Base-by-base conservation (phyloP, 306 rosid species). In the Cucumis hystrix region DNA sequence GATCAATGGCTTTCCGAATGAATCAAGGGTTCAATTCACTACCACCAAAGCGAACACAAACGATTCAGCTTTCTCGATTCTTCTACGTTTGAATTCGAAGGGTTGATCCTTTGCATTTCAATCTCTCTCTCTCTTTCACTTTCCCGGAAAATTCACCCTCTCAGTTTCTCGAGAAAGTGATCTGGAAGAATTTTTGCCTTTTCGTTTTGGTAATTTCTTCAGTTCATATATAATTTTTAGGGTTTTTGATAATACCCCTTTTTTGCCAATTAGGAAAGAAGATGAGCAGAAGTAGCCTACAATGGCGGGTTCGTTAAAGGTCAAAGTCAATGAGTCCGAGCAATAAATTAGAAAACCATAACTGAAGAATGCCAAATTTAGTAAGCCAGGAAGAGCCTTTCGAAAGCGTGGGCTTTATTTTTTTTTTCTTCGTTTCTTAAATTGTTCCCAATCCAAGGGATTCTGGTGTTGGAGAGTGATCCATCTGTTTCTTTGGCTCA, bases 311-410 rank as follows among this genome's bases (percentile, higher is more conserved):
- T 88, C 21, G 97, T 86, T 90, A 66, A 10, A 62, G 86, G 92
- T 90, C 93, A 85, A 88, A 85, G 96, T 91, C 94, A 90, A 91
- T 6, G 83, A 88, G 84, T 88, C 75, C 86, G 76, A 81, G 86
- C 88, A 87, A 79, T 78, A 80, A 85, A 81, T 87, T 88, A 80
- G 88, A 78, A 87, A 87, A 64, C 82, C 67, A 81, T 80, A 85
- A 80, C 88, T 55, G 86, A 80, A 79, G 79, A 83, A 10, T 57
- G 21, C 80, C 88, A 68, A 84, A 83, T 85, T 82, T 83, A 86
- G 86, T 74, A 63, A 74, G 68, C 84, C 82, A 82, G 87, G 15
- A 66, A 66, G 45, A 82, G 77, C 90, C 91, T 83, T 54, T 62
- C 17, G 71, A 66, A 78, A 77, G 65, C 77, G 71, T 51, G 76